phyloP scores from a whole-genome alignment of 208 protist species.

The Angomonas desouzai region DNA sequence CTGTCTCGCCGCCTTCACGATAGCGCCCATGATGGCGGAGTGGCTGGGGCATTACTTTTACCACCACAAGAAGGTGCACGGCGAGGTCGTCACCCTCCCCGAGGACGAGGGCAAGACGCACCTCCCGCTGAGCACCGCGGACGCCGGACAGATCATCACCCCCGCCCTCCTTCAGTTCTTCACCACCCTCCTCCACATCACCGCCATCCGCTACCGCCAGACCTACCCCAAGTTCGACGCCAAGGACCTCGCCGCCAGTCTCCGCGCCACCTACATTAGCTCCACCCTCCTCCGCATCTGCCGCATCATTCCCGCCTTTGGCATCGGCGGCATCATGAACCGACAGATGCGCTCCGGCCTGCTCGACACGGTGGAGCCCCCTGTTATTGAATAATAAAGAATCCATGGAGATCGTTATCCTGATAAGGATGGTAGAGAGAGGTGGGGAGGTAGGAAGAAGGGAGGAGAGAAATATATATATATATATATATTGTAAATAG shows the following conservation, averaged over 20 bases:
- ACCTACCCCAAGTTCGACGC: constrained; percentile 72
- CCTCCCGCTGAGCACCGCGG: constrained; percentile 51
- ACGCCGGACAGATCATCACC: constrained; percentile 71
- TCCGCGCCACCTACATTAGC: constrained; percentile 70
- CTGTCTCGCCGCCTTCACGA: constrained; percentile 73
- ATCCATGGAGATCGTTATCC: no score
- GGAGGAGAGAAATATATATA: no score
- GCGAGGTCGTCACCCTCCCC: constrained; percentile 30
- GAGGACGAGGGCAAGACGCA: constrained; percentile 50
- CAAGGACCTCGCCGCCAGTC: constrained; percentile 49
- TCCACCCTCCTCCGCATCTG: constrained; percentile 73
- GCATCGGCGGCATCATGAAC: constrained; percentile 83
- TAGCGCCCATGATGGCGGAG: constrained; percentile 67
- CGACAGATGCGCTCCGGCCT: constrained; percentile 63
- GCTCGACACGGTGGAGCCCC: constrained; percentile 60
- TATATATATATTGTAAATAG: no score
- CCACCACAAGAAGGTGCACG: constrained; percentile 39
- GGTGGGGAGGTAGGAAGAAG: neutral
- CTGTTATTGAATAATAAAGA: constrained; percentile 9
- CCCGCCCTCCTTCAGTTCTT: constrained; percentile 73
- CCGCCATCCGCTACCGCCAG: constrained; percentile 84
- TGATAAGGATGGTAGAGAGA: neutral
- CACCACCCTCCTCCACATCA: constrained; percentile 83
- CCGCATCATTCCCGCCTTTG: constrained; percentile 81
- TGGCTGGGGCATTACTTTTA: constrained; percentile 63